Conservation (phyloP, 257 asterid genomes). For the Solanum clarkiae region DNA sequence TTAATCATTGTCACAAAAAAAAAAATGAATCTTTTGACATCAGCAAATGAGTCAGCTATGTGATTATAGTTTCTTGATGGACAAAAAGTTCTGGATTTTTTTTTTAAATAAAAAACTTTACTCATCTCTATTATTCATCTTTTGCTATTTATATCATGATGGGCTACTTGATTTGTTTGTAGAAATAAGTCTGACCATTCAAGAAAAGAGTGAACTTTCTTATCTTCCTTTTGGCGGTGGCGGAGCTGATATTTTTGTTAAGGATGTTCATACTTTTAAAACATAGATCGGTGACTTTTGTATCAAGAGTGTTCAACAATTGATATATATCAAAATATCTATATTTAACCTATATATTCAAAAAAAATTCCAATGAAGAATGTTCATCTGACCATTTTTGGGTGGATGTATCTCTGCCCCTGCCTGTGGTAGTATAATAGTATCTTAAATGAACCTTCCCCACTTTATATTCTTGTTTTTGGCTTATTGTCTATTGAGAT, state of each 20-base stretch:
- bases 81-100: neutral
- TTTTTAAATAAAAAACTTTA: neutral
- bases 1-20: neutral
- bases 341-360: too few species aligned
- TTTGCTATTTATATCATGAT: neutral
- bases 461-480: constrained; percentile 14
- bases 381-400: too few species aligned
- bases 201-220: constrained; percentile 1
- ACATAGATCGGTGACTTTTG: too few species aligned
- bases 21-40: neutral
- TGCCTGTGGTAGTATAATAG: constrained; percentile 1
- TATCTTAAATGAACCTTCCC: constrained; percentile 8
- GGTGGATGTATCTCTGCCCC: too few species aligned
- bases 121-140: neutral
- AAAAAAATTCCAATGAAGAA: too few species aligned
- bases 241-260: too few species aligned
- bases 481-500: constrained; percentile 32
- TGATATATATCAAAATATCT: too few species aligned
- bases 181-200: neutral
- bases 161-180: neutral
- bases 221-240: too few species aligned
- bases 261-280: too few species aligned
- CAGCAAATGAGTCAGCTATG: neutral
- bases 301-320: too few species aligned
- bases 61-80: neutral